Percentiles rank a stretch among this genome's conserved stretches.
Conservation (phyloP, 1,284 basidiomycete genomes). For the Ceratobasidium sp. region DNA sequence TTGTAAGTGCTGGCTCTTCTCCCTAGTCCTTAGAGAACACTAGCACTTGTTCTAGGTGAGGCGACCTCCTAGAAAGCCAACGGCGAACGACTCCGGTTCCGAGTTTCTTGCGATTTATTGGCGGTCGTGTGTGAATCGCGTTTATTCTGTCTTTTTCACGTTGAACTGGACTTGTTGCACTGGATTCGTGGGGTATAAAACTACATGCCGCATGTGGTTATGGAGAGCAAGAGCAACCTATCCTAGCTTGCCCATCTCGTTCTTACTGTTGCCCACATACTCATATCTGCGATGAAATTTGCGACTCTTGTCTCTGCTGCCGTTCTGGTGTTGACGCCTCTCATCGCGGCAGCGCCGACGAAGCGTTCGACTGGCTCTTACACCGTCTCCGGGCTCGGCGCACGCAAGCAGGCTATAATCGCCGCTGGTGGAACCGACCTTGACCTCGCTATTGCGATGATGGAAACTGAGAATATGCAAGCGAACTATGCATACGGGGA, state of each 20-base stretch:
- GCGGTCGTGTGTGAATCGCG: no score
- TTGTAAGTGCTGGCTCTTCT: not conserved
- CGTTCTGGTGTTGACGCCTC: not conserved
- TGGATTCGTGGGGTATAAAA: no score
- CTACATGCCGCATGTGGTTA: no score
- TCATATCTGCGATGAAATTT: not conserved
- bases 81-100: not conserved
- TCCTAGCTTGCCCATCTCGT: no score
- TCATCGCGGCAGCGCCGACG: not conserved
- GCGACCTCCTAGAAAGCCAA: not conserved
- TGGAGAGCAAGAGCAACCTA: no score
- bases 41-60: no score
- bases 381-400: not conserved
- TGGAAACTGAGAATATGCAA: not conserved
- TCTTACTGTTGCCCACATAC: not conserved
- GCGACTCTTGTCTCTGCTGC: not conserved
- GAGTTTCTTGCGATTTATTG: not conserved
- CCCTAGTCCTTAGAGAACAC: not conserved
- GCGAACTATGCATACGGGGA: conserved; percentile 1
- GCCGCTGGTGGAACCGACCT: not conserved
- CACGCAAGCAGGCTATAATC: not conserved
- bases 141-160: no score
- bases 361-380: not conserved
- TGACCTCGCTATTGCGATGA: not conserved
- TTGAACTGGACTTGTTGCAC: not conserved